Percentiles rank a stretch among this genome's conserved stretches.
phyloP scores from a whole-genome alignment of 2,329 filamentous ascomycete genomes.

The Fusarium oligoseptatum region DNA sequence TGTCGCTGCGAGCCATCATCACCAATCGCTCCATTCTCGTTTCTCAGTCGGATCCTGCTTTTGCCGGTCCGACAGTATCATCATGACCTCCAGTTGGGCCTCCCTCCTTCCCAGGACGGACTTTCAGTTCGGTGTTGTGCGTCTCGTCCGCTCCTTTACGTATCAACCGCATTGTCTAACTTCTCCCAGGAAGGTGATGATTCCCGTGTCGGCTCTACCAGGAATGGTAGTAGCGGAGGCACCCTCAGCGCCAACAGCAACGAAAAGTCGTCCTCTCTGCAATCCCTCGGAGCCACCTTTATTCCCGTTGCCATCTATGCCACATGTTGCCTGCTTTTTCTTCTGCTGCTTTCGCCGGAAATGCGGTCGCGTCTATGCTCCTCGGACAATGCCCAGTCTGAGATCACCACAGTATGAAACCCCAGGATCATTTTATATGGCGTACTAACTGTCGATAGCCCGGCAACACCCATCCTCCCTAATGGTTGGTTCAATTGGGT shows the following conservation, averaged over 20 bases:
- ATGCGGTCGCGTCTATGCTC: slow-evolving; percentile 66
- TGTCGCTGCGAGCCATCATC: slow-evolving; percentile 5
- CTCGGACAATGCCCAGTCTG: slow-evolving; percentile 64
- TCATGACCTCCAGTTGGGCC: slow-evolving; percentile 29
- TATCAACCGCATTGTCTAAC: neutral
- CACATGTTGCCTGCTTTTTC: slow-evolving; percentile 60
- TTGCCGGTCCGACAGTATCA: neutral
- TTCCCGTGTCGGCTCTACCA: slow-evolving; percentile 52
- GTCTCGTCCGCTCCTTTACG: neutral
- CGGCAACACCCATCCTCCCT: slow-evolving; percentile 71
- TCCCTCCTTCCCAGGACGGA: slow-evolving; percentile 26
- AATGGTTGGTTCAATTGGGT: slow-evolving; percentile 77
- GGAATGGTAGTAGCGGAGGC: slow-evolving; percentile 51
- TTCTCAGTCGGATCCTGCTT: neutral
- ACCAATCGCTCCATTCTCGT: neutral
- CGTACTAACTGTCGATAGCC: slow-evolving; percentile 50
- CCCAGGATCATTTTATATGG: neutral
- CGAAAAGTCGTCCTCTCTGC: slow-evolving; percentile 53
- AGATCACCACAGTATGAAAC: slow-evolving; percentile 56
- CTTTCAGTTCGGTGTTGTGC: slow-evolving; percentile 31
- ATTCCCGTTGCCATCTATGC: slow-evolving; percentile 67
- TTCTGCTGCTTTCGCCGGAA: slow-evolving; percentile 64
- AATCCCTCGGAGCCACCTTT: slow-evolving; percentile 63
- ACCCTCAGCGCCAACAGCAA: slow-evolving; percentile 51
- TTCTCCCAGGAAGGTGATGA: slow-evolving; percentile 43